Evolutionary conservation across 2,329 filamentous ascomycete genomes (phyloP).

Genomic region (Stromatinia cepivora): DNA sequence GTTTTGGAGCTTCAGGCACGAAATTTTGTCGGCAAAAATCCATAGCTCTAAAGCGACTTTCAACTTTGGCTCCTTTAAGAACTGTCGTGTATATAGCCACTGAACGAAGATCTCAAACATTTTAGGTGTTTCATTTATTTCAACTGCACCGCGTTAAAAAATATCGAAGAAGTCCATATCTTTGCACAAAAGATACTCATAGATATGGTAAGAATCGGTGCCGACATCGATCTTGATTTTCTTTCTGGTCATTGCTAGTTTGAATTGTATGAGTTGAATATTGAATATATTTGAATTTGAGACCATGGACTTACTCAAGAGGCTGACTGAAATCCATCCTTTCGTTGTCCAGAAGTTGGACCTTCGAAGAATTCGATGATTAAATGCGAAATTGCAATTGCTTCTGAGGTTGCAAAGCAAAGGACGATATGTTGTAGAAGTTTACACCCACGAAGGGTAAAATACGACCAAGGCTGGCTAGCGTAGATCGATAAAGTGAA

Average conservation of each 20-base stretch:
- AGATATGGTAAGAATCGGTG: not conserved
- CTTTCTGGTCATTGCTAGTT: not conserved
- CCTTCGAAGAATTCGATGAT: not conserved
- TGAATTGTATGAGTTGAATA: not conserved
- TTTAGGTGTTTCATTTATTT: not conserved
- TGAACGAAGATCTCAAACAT: not conserved
- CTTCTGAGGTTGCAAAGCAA: not conserved
- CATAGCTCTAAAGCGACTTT: not conserved
- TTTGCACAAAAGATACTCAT: not conserved
- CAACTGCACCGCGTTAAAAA: rapidly evolving
- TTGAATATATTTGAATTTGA: not conserved
- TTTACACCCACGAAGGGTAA: not conserved
- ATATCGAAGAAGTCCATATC: not conserved
- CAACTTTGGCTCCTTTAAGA: not conserved
- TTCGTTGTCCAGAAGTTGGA: not conserved
- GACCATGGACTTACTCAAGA: not conserved
- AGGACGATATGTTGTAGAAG: not conserved
- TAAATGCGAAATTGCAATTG: not conserved
- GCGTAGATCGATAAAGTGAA: not conserved
- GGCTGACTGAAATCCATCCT: not conserved
- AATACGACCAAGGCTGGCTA: too few species aligned
- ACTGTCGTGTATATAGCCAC: not conserved
- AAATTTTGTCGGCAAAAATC: not conserved
- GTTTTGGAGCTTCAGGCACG: slow-evolving; percentile 5
- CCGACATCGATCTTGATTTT: not conserved